A percentile compares a stretch with the other conserved stretches of the same genome.
phyloP scores from a whole-genome alignment of 495 filamentous ascomycete species.

The Aspergillus conjunctus region DNA sequence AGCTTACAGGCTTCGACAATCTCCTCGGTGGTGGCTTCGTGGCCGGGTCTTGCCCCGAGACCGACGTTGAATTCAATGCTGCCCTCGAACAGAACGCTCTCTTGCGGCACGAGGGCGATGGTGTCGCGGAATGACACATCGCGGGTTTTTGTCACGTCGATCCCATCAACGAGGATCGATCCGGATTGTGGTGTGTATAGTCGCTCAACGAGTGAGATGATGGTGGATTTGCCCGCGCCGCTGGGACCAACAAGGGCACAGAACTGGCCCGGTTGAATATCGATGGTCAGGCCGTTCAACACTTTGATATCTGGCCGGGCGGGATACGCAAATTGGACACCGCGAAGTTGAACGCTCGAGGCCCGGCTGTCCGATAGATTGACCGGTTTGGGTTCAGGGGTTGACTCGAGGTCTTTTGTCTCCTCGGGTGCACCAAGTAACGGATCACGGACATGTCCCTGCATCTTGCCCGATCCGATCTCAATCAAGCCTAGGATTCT shows the following conservation, averaged over 20 bases:
- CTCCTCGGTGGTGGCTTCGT: conserved; percentile 48
- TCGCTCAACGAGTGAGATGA: conserved; percentile 61
- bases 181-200: conserved; percentile 50
- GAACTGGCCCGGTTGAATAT: conserved; percentile 59
- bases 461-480: conserved; percentile 40
- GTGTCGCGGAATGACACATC: conserved; percentile 47
- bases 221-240: conserved; percentile 64
- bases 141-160: conserved; percentile 40
- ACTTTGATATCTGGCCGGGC: conserved; percentile 55
- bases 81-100: conserved; percentile 57
- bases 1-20: conserved; percentile 58
- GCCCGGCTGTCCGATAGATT: conserved; percentile 32
- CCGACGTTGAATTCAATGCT: conserved; percentile 56
- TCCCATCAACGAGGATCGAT: conserved; percentile 43
- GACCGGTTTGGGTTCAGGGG: conserved; percentile 23
- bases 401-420: conserved; percentile 25
- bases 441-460: conserved; percentile 20
- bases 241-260: conserved; percentile 62
- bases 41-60: conserved; percentile 48
- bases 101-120: conserved; percentile 58
- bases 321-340: conserved; percentile 64
- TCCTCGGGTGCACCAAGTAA: neutral
- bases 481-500: conserved; percentile 54
- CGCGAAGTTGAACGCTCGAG: conserved; percentile 30
- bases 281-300: conserved; percentile 54